Base-by-base conservation (phyloP, 495 filamentous ascomycete species). In the Viridothelium virens region DNA sequence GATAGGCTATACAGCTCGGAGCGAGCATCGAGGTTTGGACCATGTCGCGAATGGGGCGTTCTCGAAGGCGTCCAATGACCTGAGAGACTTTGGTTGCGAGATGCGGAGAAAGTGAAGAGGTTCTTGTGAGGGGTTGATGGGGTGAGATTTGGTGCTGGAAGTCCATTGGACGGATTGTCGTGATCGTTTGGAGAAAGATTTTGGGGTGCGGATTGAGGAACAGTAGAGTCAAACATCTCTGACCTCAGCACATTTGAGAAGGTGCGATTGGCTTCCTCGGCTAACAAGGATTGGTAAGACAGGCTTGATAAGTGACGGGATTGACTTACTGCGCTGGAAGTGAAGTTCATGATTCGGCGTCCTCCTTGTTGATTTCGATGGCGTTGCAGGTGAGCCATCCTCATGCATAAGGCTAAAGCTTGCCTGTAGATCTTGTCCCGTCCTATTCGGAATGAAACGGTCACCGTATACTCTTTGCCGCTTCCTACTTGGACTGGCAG, bases 61-160 rank as follows among this genome's bases (percentile, higher is more conserved):
- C 18, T 59, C 3, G 53, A 59, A 9, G 53, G 53, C 18, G 53
- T 59, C 53, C 53, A 59, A 18, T 92, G 89, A 5, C 85, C 86
- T 36, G 86, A 87, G 63, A 85, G 82, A 69, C 83, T 82, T 69
- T 84, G 83, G 70, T 88, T 83, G 25, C 90, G 85, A 11, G 91
- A 90, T 12, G 91, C 91, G 70, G 90, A 87, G 70, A 95, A 98
- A 62, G 89, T 89, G 76, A 98, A 97, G 44, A 98, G 85, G 72
- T 97, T 97, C 79, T 97, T 97, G 74, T 96, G 91, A 2, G 94
- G 94, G 7, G 94, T 97, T 3, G 92, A 92, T 0, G 95, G 94
- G 2, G 91, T 96, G 53, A 94, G 80, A 59, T 82, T 85, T 4
- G 88, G 79, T 11, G 71, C 73, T 16, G 88, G 84, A 33, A 89